A percentile compares a stretch with the other conserved stretches of the same genome.
Evolutionary conservation across 2,329 filamentous ascomycete genomes (phyloP).

Genomic region (Cladosporium colombiae): DNA sequence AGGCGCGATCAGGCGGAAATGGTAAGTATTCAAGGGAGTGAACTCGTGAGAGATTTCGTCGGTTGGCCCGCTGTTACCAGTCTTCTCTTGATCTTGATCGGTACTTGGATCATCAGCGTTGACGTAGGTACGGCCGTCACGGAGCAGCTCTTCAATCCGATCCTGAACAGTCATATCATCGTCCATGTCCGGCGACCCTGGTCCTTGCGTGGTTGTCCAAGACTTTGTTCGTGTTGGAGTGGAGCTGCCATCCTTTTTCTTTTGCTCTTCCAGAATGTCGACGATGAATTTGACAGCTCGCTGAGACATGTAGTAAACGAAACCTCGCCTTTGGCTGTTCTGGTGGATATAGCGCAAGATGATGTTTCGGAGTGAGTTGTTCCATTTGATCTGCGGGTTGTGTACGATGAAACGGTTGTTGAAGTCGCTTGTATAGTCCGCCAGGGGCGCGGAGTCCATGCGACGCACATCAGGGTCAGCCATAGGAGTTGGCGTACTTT

Average conservation of each 20-base stretch:
- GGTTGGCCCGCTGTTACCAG: constrained; percentile 39
- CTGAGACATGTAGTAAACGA: constrained; percentile 96
- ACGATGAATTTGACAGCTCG: constrained; percentile 96
- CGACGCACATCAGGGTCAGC: constrained; percentile 47
- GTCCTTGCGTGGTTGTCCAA: constrained; percentile 31
- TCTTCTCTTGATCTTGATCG: constrained; percentile 42
- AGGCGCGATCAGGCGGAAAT: constrained; percentile 90
- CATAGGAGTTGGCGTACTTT: constrained; percentile 42
- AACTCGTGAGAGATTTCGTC: constrained; percentile 85
- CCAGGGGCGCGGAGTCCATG: constrained; percentile 67
- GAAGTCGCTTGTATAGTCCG: constrained; percentile 90
- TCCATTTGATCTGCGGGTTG: constrained; percentile 98
- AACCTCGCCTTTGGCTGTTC: constrained; percentile 90
- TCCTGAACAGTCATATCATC: constrained; percentile 73
- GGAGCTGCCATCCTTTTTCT: constrained; percentile 61
- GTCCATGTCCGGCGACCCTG: constrained; percentile 51
- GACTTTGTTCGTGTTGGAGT: constrained; percentile 31
- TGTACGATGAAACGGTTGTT: constrained; percentile 98
- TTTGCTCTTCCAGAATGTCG: constrained; percentile 94
- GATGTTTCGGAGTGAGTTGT: constrained; percentile 92
- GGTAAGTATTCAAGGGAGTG: constrained; percentile 87
- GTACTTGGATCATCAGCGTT: constrained; percentile 63
- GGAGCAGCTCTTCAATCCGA: constrained; percentile 80
- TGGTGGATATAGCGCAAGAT: constrained; percentile 97
- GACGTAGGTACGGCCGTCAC: constrained; percentile 81